Base-by-base conservation (phyloP, 163 green algal species). In the Smithsoniella earleae region DNA sequence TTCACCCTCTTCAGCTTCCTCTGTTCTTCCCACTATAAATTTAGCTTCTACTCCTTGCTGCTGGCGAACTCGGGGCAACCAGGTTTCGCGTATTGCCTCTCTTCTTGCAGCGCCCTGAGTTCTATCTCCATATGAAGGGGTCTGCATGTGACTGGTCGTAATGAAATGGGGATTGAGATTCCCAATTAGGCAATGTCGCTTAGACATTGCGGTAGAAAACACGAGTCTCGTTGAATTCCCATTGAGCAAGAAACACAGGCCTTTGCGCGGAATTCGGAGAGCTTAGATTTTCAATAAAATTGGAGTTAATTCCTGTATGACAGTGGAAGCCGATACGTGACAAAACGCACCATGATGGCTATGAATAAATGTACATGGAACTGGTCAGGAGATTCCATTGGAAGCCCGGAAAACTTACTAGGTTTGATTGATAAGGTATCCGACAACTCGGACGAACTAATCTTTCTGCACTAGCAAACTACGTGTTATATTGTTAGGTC, bases 321-420 rank as follows among this genome's bases (percentile, higher is more conserved):
- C 20, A 33, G 52, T 65, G 34, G 31, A 30, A 34, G 5, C 25
- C 27, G 58, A 34, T 30, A 36, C 16, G 34, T 69, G 58, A 34
- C 30, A 28, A 65, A 31, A 1, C 58, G 25, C 25, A 69, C 58
- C 58, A 69, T 69, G 58, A 69, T 69, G 58, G 27, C 58, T 22
- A 69, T 69, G 58, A 69, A 69, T 13, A 69, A 38, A 3, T 36
- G 58, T 30, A 64, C 49, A n/a, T n/a, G n/a, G n/a, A n/a, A n/a
- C n/a, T n/a, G n/a, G n/a, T n/a, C n/a, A n/a, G n/a, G n/a, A n/a
- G n/a, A n/a, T n/a, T n/a, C n/a, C n/a, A n/a, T n/a, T n/a, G n/a
- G n/a, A n/a, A n/a, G n/a, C n/a, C n/a, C n/a, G n/a, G n/a, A n/a
- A n/a, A n/a, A n/a, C n/a, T n/a, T n/a, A n/a, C n/a, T n/a, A n/a